These are phyloP conservation scores for Chytriomyces hyalinus DNA, from an alignment of 192 early-diverging fungal genomes.

Conservation along the genomic window DNA sequence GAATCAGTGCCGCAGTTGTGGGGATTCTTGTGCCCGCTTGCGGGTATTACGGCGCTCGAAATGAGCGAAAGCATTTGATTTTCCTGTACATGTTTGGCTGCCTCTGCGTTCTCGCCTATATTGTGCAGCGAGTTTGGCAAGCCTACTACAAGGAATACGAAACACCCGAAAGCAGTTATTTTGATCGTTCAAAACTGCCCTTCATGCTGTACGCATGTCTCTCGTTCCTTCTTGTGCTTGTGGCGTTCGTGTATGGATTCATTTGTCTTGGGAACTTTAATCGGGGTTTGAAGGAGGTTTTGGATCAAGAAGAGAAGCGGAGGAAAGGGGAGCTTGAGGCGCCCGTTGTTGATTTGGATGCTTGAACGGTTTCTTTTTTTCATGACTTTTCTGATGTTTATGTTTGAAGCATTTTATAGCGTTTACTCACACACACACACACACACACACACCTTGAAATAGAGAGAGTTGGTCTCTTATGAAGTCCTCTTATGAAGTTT, in stretches of 20 bases:
- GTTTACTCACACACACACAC: too few species aligned
- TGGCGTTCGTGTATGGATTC: conserved; percentile 12
- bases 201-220: conserved; percentile 20
- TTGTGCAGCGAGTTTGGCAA: conserved; percentile 18
- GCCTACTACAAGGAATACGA: conserved; percentile 2
- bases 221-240: background rate
- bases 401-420: too few species aligned
- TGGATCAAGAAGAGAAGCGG: conserved; percentile 19
- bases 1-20: background rate
- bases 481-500: too few species aligned
- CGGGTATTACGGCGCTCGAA: conserved; percentile 25
- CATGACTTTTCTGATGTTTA: too few species aligned
- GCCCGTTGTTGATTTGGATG: conserved; percentile 11
- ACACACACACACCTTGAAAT: too few species aligned
- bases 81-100: conserved; percentile 16
- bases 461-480: too few species aligned
- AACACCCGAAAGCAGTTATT: background rate
- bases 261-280: conserved; percentile 2
- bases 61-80: background rate
- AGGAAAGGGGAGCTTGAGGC: conserved; percentile 2
- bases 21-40: conserved; percentile 2
- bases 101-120: conserved; percentile 11
- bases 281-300: conserved; percentile 3
- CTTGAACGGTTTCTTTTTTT: background rate
- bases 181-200: conserved; percentile 12